These are phyloP conservation scores for Musa troglodytarum DNA, from an alignment of 176 grass and related monocot genomes.

Conservation along the genomic window DNA sequence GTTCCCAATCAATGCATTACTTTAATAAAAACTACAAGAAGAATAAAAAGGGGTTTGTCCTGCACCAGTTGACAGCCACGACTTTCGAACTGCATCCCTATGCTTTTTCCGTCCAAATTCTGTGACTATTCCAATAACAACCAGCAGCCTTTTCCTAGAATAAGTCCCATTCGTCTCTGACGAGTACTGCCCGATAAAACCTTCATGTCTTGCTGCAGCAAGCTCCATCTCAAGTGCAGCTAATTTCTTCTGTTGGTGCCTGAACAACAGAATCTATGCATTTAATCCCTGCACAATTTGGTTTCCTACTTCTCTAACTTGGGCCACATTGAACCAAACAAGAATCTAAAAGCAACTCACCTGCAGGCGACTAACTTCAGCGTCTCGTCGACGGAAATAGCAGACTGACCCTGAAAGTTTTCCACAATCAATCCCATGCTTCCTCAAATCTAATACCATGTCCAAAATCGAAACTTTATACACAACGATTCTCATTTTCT, in stretches of 20 bases:
- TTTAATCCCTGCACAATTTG: neutral
- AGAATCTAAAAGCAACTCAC: conserved; percentile 33
- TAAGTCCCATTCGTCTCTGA: conserved; percentile 57
- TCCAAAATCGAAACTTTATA: conserved; percentile 7
- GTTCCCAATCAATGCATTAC: too few species aligned
- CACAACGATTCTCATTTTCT: neutral
- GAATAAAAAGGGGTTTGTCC: neutral
- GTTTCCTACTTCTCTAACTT: neutral
- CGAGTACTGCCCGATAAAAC: conserved; percentile 71
- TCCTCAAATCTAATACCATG: conserved; percentile 13
- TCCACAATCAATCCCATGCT: neutral
- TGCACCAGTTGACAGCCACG: conserved; percentile 89
- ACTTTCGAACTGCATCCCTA: conserved; percentile 84
- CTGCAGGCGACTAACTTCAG: conserved; percentile 93
- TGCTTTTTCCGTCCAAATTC: conserved; percentile 80
- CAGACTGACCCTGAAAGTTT: conserved; percentile 50
- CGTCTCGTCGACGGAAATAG: conserved; percentile 87
- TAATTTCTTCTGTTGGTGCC: conserved; percentile 91
- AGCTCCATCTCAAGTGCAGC: conserved; percentile 86
- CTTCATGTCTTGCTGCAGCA: conserved; percentile 59
- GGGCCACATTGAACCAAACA: neutral
- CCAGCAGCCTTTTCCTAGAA: conserved; percentile 48
- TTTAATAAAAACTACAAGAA: neutral
- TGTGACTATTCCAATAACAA: conserved; percentile 87
- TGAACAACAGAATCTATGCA: conserved; percentile 26